Evolutionary conservation across 768 basidiomycete genomes (phyloP), one percentile per base, ranked within the genome.

Genomic region (Boletus speciosus): DNA sequence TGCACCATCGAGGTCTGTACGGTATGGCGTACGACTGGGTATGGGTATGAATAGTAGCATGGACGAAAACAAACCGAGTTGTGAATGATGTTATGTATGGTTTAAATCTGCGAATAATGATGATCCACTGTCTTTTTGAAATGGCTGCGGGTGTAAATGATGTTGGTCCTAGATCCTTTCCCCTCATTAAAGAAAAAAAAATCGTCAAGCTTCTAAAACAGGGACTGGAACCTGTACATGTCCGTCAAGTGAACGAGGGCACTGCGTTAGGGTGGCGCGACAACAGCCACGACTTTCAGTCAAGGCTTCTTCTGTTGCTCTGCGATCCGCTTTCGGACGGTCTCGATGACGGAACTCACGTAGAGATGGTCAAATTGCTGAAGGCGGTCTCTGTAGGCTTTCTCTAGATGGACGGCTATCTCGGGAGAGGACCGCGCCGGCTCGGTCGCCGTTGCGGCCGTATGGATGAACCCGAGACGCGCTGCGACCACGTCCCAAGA

Each of bases 311-410:
- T 69, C 57, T 67, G 68, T 45, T 66, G 63, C 47, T 70, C 68
- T 55, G 57, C 66, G 57, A 65, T 69, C 61, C 67, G 61, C 59
- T 66, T 68, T 52, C 67, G 66, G 56, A 70, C 56, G 12, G 59
- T 70, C 41, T 70, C 68, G 40, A 68, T 45, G 42, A 68, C 68
- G 23, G 67, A 68, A 47, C 66, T 63, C 57, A 68, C 68, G 54
- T 70, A 68, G 57, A 68, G 63, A 47, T 68, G 66, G 49, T 70
- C 67, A 50, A 70, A 68, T 59, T 70, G 68, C 44, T 70, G 63
- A 39, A 68, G 66, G 29, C 63, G 66, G 46, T 68, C 68, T 49
- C 40, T 61, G 58, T 68, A 68, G 2, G 35, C 58, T 36, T 63
- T 68, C 43, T 69, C 63, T 19, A 70, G 48, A 32, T 68, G 68